These are phyloP conservation scores for Botryosphaeria dothidea DNA, from an alignment of 2,329 filamentous ascomycete species.

Conservation along the genomic window DNA sequence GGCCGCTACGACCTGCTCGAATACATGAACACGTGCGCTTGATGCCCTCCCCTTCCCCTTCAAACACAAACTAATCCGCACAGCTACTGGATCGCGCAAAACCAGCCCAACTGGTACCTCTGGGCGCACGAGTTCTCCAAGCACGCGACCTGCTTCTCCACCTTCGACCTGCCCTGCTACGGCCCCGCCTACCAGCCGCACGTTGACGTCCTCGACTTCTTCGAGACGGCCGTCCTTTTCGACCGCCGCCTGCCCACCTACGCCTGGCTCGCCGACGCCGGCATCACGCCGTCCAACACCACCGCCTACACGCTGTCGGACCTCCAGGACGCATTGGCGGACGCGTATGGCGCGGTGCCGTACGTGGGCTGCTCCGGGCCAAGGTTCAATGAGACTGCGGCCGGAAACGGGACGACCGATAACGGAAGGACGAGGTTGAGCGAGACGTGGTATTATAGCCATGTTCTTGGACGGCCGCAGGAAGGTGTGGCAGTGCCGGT, in stretches of 20 bases:
- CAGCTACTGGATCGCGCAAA: slow-evolving; percentile 60
- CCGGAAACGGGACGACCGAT: slow-evolving; percentile 57
- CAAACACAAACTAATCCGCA: neutral
- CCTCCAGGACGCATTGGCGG: slow-evolving; percentile 54
- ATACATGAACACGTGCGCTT: slow-evolving; percentile 60
- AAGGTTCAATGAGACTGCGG: slow-evolving; percentile 60
- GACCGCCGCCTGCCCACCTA: slow-evolving; percentile 62
- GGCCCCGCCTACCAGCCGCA: slow-evolving; percentile 58
- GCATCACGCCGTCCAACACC: slow-evolving; percentile 60
- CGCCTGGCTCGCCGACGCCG: slow-evolving; percentile 56
- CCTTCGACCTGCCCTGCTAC: slow-evolving; percentile 66
- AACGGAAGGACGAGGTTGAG: slow-evolving; percentile 58
- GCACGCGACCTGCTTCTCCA: slow-evolving; percentile 68
- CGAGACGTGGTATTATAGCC: slow-evolving; percentile 69
- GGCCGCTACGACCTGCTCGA: slow-evolving; percentile 61
- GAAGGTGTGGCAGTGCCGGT: slow-evolving; percentile 49
- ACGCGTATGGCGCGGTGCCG: slow-evolving; percentile 55
- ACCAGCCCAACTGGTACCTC: slow-evolving; percentile 58
- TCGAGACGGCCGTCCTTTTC: slow-evolving; percentile 60
- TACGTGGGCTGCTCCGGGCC: slow-evolving; percentile 63
- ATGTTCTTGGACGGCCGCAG: slow-evolving; percentile 60
- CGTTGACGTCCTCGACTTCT: slow-evolving; percentile 64
- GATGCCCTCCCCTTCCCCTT: slow-evolving; percentile 23
- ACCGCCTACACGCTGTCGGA: slow-evolving; percentile 57
- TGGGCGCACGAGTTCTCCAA: slow-evolving; percentile 71